Evolutionary conservation across 148 eudicot genomes (phyloP).

Genomic region (Arctostaphylos glauca): DNA sequence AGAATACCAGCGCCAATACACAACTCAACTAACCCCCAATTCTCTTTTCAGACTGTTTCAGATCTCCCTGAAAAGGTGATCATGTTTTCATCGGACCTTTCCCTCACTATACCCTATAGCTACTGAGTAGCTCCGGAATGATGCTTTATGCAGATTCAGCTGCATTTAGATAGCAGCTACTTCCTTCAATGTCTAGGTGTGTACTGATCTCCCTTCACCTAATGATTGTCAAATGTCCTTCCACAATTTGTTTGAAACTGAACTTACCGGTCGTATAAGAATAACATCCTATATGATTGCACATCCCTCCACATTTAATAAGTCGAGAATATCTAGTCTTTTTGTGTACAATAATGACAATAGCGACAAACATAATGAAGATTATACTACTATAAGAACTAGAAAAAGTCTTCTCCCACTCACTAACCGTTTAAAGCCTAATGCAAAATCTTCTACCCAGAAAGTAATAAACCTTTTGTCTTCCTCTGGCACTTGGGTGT

Average conservation of each 20-base stretch:
- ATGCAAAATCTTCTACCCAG: too few species aligned
- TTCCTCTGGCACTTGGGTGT: too few species aligned
- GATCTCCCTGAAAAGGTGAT: background rate
- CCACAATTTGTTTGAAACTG: background rate
- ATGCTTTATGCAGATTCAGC: background rate
- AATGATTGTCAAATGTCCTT: background rate
- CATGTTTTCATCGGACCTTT: background rate
- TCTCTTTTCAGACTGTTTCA: background rate
- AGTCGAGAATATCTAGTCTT: too few species aligned
- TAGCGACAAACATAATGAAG: too few species aligned
- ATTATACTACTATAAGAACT: too few species aligned
- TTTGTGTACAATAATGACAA: too few species aligned
- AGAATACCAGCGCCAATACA: background rate
- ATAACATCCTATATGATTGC: too few species aligned
- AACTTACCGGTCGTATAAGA: too few species aligned
- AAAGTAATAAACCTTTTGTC: too few species aligned
- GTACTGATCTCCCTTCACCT: background rate
- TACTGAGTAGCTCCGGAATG: background rate
- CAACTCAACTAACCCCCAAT: background rate
- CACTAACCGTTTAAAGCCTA: too few species aligned
- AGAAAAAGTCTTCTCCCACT: too few species aligned
- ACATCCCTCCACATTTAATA: too few species aligned
- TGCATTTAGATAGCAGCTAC: background rate
- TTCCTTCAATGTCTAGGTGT: background rate
- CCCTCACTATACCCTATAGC: background rate